phyloP scores from a whole-genome alignment of 192 early-diverging fungal species.

The Dimargaris xerosporica region DNA sequence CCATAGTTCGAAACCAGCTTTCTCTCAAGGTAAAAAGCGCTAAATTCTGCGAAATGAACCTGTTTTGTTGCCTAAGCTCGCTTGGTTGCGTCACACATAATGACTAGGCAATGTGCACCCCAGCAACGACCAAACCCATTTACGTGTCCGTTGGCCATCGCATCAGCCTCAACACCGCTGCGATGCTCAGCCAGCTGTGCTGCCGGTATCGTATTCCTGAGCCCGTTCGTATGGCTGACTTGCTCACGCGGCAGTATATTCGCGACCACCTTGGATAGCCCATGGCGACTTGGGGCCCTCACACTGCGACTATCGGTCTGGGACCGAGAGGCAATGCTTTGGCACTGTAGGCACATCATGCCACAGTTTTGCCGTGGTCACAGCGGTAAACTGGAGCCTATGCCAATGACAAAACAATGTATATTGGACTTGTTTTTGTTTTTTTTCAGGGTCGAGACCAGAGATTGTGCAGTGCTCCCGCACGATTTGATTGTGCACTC shows the following conservation, averaged over 20 bases:
- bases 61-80: not conserved
- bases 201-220: slow-evolving; percentile 65
- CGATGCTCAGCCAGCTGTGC: slow-evolving; percentile 44
- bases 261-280: too few species aligned
- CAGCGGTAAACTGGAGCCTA: too few species aligned
- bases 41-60: slow-evolving; percentile 30
- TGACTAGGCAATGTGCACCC: not conserved
- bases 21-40: not conserved
- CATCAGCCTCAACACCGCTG: slow-evolving; percentile 50
- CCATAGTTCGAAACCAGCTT: not conserved
- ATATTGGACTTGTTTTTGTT: too few species aligned
- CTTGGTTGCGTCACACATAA: not conserved
- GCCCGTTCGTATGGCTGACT: slow-evolving; percentile 79
- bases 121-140: slow-evolving; percentile 52
- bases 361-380: too few species aligned
- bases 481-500: too few species aligned
- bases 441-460: too few species aligned
- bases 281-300: too few species aligned
- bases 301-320: too few species aligned
- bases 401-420: too few species aligned
- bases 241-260: slow-evolving; percentile 10
- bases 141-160: slow-evolving; percentile 80
- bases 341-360: too few species aligned
- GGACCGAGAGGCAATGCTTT: too few species aligned
- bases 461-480: too few species aligned